Evolutionary conservation across 179 eudicot genomes (phyloP).

Genomic region (Drosera spatulata): DNA sequence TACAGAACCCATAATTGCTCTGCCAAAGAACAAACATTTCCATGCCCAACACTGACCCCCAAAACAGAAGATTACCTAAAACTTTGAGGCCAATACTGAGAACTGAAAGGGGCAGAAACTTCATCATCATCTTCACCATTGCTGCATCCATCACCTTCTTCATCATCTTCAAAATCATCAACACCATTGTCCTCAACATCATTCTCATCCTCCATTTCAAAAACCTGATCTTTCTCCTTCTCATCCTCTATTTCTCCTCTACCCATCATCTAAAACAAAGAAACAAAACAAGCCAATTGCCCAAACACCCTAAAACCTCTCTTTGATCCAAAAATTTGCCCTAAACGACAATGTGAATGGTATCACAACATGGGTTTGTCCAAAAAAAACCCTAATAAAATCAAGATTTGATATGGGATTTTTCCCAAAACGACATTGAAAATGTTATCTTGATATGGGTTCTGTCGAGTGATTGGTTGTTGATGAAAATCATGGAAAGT

Average conservation of each 20-base stretch:
- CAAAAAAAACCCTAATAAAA: too few species aligned
- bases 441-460: too few species aligned
- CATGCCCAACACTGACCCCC: not conserved
- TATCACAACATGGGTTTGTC: too few species aligned
- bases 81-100: slow-evolving; percentile 85
- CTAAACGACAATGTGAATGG: too few species aligned
- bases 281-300: not conserved
- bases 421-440: too few species aligned
- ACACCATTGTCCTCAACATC: slow-evolving; percentile 22
- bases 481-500: too few species aligned
- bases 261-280: not conserved
- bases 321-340: too few species aligned
- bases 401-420: too few species aligned
- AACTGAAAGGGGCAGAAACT: slow-evolving; percentile 18
- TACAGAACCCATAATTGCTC: too few species aligned
- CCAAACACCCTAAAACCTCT: not conserved
- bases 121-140: slow-evolving; percentile 8
- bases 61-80: slow-evolving; percentile 30
- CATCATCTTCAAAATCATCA: slow-evolving; percentile 8
- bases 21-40: too few species aligned
- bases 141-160: slow-evolving; percentile 7
- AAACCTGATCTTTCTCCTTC: slow-evolving; percentile 17
- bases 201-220: slow-evolving; percentile 31
- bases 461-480: too few species aligned
- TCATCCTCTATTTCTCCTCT: slow-evolving; percentile 8